Evolutionary conservation across 2,329 filamentous ascomycete genomes (phyloP).

Genomic region (Monilinia polystroma): DNA sequence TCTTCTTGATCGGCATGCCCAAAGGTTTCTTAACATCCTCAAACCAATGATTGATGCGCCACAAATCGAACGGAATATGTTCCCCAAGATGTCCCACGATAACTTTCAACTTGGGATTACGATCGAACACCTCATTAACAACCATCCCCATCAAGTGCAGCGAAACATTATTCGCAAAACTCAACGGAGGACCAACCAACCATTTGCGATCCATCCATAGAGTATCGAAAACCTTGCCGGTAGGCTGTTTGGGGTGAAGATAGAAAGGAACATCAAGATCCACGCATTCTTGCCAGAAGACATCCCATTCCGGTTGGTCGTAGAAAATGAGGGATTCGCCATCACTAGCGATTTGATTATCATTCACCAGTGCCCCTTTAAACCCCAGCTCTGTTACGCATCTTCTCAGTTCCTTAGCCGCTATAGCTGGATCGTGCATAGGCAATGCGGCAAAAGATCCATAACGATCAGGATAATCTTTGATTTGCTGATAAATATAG

Average conservation of each 20-base stretch:
- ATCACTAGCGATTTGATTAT: constrained; percentile 60
- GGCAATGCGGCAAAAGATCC: constrained; percentile 52
- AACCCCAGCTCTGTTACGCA: constrained; percentile 59
- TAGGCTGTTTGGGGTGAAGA: constrained; percentile 58
- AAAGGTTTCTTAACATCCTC: constrained; percentile 52
- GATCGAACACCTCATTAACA: constrained; percentile 52
- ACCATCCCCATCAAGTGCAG: constrained; percentile 56
- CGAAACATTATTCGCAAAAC: constrained; percentile 58
- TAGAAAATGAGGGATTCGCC: constrained; percentile 65
- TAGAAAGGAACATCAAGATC: constrained; percentile 65
- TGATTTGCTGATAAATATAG: constrained; percentile 32
- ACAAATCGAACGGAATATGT: constrained; percentile 51
- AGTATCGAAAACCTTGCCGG: constrained; percentile 55
- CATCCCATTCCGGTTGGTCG: constrained; percentile 58
- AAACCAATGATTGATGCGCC: constrained; percentile 55
- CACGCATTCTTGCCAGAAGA: constrained; percentile 58
- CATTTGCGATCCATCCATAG: constrained; percentile 59
- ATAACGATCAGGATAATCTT: constrained; percentile 42
- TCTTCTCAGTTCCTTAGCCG: constrained; percentile 51
- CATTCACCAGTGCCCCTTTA: constrained; percentile 61
- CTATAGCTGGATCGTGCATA: constrained; percentile 54
- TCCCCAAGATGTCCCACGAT: constrained; percentile 52
- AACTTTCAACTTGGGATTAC: constrained; percentile 48
- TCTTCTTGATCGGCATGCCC: constrained; percentile 43
- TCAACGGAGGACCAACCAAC: constrained; percentile 59